Base-by-base conservation (phyloP, 2,329 filamentous ascomycete species). In the Byssothecium circinans region DNA sequence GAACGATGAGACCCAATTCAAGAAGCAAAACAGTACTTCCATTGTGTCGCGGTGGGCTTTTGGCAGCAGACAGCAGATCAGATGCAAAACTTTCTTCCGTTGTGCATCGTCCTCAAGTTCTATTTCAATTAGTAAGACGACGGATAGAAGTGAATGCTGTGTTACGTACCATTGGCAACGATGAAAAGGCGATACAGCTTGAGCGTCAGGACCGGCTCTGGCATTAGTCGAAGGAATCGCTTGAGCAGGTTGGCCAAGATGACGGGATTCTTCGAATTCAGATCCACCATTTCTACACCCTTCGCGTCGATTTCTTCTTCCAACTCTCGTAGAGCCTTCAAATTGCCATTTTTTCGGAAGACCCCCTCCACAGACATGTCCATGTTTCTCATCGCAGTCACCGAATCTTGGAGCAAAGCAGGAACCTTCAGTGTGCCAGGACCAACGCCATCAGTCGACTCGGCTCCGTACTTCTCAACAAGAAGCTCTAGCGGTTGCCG, bases 341-440 rank as follows among this genome's bases (percentile, higher is more conserved):
- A 96, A 71, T 97, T 99, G 61, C 94, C 94, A 64, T 97, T 99
- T 80, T 99, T 99, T 60, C 94, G 86, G 82, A 99, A 99, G 18
- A 99, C 91, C 62, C 94, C 94, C 72, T 99, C 94, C 1, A 99
- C 90, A 1, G 92, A 97, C 76, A 99, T 91, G 70, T 99, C 94
- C 90, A 99, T 97, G 72, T 92, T 94, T 61, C 91, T 86, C 89
- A 99, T 96, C 11, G 91, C 91, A 3, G 89, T 88, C 30, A 99
- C 87, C 40, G 92, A 86, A 67, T 96, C 92, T 64, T 97, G 92
- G n/a, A 99, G 82, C 43, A 99, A 79, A n/a, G 90, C 88, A 2
- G 94, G 94, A 34, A 99, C 89, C 43, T 90, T 87, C 47, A 99
- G 79, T 12, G 90, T 87, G 15, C 91, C 92, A 10, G 94, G 91